Conservation (phyloP, 176 grass and related monocot species). For the Chrysopogon serrulatus region DNA sequence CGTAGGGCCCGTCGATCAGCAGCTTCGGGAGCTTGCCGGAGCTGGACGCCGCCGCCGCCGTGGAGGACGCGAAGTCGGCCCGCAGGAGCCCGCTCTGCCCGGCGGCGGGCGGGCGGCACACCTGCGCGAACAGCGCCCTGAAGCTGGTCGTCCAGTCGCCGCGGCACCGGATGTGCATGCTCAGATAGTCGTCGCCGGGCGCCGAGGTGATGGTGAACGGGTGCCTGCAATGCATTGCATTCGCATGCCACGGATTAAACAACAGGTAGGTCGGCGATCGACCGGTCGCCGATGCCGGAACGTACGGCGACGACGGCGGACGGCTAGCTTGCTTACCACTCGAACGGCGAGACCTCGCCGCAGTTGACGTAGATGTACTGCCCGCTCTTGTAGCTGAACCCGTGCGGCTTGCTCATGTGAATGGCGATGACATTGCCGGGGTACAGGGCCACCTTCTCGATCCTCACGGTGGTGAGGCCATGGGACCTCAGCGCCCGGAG, state of each 20-base stretch:
- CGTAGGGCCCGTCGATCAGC: conserved; percentile 88
- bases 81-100: conserved; percentile 73
- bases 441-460: conserved; percentile 87
- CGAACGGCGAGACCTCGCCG: conserved; percentile 73
- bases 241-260: too few species aligned
- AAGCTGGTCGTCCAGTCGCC: conserved; percentile 88
- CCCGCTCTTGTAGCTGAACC: conserved; percentile 91
- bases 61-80: conserved; percentile 46
- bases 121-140: conserved; percentile 65
- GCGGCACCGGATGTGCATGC: conserved; percentile 87
- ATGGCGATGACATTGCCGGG: conserved; percentile 88
- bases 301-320: too few species aligned
- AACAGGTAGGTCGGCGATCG: neutral
- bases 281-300: neutral
- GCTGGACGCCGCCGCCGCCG: neutral
- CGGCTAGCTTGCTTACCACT: conserved; percentile 62
- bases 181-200: conserved; percentile 78
- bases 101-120: conserved; percentile 46
- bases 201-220: conserved; percentile 98
- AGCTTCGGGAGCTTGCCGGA: conserved; percentile 53
- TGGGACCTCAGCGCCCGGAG: conserved; percentile 68
- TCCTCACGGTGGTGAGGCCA: conserved; percentile 62
- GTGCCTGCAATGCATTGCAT: conserved; percentile 56
- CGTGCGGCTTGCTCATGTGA: conserved; percentile 73
- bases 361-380: conserved; percentile 98